These are phyloP conservation scores for Quercus dentata DNA, from an alignment of 306 rosid species.

Conservation along the genomic window DNA sequence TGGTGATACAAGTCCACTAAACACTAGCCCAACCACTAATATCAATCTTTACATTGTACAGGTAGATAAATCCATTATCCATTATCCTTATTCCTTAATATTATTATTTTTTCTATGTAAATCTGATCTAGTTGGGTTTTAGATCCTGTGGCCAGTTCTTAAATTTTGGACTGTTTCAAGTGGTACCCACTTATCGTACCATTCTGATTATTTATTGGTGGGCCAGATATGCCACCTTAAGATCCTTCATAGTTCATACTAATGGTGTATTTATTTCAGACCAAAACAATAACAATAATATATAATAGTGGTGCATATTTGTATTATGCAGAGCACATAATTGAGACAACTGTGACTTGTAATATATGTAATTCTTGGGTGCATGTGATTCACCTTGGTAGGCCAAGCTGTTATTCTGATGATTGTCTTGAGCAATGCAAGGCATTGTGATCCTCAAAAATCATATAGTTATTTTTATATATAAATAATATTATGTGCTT, in stretches of 20 bases:
- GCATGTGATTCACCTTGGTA: constrained; percentile 76
- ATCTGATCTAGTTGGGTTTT: constrained; percentile 18
- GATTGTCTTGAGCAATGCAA: constrained; percentile 53
- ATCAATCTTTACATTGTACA: constrained; percentile 22
- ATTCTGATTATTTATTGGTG: constrained; percentile 60
- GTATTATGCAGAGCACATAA: constrained; percentile 24
- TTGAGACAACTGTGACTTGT: constrained; percentile 27
- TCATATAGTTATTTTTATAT: background rate
- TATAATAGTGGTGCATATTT: constrained; percentile 7
- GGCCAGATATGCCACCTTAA: constrained; percentile 37
- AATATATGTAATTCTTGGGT: constrained; percentile 41
- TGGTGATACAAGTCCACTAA: constrained; percentile 21
- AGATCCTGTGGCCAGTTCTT: constrained; percentile 32
- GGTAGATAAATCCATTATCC: constrained; percentile 35
- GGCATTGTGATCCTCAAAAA: constrained; percentile 60
- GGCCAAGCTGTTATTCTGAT: constrained; percentile 59
- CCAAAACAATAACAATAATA: background rate
- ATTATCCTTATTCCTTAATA: constrained; percentile 28
- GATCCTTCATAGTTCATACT: constrained; percentile 13
- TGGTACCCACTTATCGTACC: constrained; percentile 54
- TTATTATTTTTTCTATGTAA: constrained; percentile 14
- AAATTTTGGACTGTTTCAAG: constrained; percentile 28
- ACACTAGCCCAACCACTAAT: constrained; percentile 19
- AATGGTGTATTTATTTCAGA: too few species aligned
- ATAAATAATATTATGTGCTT: constrained; percentile 6